A percentile compares a stretch with the other conserved stretches of the same genome.
Evolutionary conservation across 192 early-diverging fungal species (phyloP).

Genomic region (Gaertneriomyces sp.): DNA sequence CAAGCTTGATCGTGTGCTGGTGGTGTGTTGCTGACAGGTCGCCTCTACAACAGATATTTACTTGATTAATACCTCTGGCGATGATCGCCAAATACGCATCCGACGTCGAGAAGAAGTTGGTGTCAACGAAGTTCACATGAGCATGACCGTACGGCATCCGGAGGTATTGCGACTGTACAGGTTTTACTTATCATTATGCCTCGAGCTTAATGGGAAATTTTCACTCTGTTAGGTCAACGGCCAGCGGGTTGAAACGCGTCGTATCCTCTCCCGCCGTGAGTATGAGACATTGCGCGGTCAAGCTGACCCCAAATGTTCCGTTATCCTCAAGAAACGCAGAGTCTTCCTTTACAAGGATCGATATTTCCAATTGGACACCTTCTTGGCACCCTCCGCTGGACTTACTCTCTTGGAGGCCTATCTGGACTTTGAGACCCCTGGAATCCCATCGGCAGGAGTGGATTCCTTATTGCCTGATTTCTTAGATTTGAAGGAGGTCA

Average conservation of each 20-base stretch:
- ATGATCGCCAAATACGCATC: slow-evolving; percentile 42
- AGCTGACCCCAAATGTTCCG: slow-evolving; percentile 33
- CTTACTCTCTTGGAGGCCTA: slow-evolving; percentile 44
- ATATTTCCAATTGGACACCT: slow-evolving; percentile 46
- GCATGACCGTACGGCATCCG: slow-evolving; percentile 34
- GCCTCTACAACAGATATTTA: slow-evolving; percentile 26
- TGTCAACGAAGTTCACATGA: slow-evolving; percentile 30
- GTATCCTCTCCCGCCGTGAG: slow-evolving; percentile 34
- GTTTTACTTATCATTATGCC: neutral
- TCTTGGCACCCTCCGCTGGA: slow-evolving; percentile 27
- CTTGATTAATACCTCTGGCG: slow-evolving; percentile 31
- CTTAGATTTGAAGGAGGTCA: slow-evolving; percentile 38
- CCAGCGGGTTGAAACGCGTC: slow-evolving; percentile 40
- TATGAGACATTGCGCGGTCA: slow-evolving; percentile 39
- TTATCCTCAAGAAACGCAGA: slow-evolving; percentile 33
- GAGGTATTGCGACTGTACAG: neutral
- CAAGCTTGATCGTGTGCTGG: neutral
- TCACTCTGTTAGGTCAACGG: slow-evolving; percentile 26
- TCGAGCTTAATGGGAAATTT: neutral
- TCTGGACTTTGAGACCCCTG: slow-evolving; percentile 34
- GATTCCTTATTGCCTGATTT: slow-evolving; percentile 26
- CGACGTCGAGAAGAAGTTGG: slow-evolving; percentile 32
- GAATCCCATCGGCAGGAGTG: neutral
- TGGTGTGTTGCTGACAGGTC: neutral
- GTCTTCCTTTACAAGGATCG: slow-evolving; percentile 43